Evolutionary conservation across 768 basidiomycete genomes (phyloP).

Genomic region (Russula abietina): DNA sequence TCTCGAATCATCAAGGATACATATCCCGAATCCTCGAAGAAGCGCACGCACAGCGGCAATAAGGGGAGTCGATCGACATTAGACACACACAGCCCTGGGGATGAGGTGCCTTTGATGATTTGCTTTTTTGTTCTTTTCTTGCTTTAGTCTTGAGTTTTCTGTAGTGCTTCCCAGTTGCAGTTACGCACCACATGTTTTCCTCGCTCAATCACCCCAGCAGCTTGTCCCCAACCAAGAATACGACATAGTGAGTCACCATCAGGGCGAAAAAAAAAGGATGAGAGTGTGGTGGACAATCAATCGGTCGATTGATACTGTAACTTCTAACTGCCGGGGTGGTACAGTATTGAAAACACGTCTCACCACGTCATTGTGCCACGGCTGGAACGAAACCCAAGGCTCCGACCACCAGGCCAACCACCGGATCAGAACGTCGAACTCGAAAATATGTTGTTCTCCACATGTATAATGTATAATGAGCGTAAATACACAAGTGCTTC

Average conservation of each 20-base stretch:
- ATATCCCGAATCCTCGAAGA: neutral
- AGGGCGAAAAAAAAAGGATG: too few species aligned
- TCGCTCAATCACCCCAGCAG: neutral
- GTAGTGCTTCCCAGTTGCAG: too few species aligned
- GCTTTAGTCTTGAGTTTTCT: neutral
- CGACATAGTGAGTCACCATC: too few species aligned
- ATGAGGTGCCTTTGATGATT: too few species aligned
- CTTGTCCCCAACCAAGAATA: too few species aligned
- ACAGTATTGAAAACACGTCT: neutral
- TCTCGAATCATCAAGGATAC: neutral
- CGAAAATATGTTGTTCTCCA: neutral
- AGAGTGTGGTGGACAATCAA: too few species aligned
- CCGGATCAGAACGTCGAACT: neutral
- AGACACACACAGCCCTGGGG: too few species aligned
- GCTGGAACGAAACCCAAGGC: neutral
- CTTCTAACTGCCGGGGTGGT: neutral
- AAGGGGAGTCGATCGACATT: too few species aligned
- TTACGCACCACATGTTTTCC: neutral
- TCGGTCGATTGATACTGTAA: neutral
- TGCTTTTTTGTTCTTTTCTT: neutral
- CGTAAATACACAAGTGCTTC: neutral
- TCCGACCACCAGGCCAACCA: neutral
- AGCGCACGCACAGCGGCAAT: neutral
- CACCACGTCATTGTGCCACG: neutral
- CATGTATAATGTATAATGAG: neutral